Conservation (phyloP, 495 filamentous ascomycete genomes). For the Annulohypoxylon nitens region DNA sequence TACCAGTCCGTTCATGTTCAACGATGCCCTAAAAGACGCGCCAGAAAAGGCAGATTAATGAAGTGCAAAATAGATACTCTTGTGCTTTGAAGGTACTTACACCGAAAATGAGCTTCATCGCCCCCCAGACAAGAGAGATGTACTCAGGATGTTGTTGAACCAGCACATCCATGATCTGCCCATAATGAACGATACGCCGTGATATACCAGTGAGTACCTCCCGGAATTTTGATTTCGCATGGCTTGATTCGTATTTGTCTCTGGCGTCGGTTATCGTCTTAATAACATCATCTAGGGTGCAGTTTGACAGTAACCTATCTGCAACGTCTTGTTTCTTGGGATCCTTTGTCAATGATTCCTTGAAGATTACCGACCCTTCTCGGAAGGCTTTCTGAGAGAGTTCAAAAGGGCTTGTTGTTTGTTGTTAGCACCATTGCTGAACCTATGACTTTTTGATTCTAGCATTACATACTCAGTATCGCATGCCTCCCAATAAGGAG, state of each 20-base stretch:
- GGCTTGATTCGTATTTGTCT: not conserved
- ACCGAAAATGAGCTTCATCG: not conserved
- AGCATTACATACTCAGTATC: not conserved
- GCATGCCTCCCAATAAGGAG: not conserved
- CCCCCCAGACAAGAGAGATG: not conserved
- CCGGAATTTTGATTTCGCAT: not conserved
- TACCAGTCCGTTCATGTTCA: not conserved
- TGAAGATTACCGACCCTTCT: not conserved
- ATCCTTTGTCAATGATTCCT: not conserved
- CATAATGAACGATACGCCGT: not conserved
- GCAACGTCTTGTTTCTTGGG: not conserved
- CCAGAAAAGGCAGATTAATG: not conserved
- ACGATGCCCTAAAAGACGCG: not conserved
- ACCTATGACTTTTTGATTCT: not conserved
- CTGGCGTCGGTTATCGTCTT: not conserved
- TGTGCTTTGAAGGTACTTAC: not conserved
- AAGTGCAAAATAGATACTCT: not conserved
- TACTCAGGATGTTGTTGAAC: not conserved
- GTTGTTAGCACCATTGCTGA: not conserved
- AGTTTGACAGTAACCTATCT: not conserved
- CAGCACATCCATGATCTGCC: not conserved
- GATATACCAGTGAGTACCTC: not conserved
- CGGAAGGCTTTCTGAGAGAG: not conserved
- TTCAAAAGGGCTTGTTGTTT: not conserved
- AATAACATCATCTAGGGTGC: not conserved